These are phyloP conservation scores for Bryopsis sp. DNA, from an alignment of 139 green algal genomes.

Conservation along the genomic window DNA sequence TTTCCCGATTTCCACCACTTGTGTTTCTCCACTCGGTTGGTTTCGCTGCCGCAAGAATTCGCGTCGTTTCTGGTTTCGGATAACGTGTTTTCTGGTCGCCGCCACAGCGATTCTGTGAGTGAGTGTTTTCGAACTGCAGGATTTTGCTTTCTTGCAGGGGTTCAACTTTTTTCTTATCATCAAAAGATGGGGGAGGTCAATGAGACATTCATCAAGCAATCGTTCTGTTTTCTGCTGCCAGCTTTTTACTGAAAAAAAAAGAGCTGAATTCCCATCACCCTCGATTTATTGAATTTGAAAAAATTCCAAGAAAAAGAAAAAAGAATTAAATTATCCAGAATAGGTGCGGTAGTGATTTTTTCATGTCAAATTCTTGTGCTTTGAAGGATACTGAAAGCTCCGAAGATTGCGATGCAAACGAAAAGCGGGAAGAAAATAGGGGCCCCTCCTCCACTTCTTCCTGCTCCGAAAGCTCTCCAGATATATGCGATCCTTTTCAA, in stretches of 20 bases:
- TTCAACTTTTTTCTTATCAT: too few relatives aligned
- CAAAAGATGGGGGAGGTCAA: background rate
- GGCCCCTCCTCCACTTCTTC: background rate
- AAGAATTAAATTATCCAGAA: too few relatives aligned
- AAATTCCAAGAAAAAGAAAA: too few relatives aligned
- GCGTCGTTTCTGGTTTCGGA: constrained; percentile 53
- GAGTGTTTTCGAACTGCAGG: background rate
- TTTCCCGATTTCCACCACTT: constrained; percentile 29
- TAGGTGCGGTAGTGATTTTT: too few relatives aligned
- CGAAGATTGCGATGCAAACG: constrained; percentile 21
- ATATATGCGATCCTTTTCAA: constrained; percentile 13
- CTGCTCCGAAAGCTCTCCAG: constrained; percentile 7
- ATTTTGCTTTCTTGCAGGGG: too few relatives aligned
- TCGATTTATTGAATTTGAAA: too few relatives aligned
- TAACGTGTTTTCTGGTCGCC: constrained; percentile 39
- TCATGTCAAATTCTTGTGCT: constrained; percentile 10
- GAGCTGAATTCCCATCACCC: too few relatives aligned
- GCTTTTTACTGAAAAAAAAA: too few relatives aligned
- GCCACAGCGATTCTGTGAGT: constrained; percentile 33
- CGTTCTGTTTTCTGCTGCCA: background rate
- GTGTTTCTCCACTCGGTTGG: constrained; percentile 25
- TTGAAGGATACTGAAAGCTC: constrained; percentile 27
- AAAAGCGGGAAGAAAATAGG: too few relatives aligned
- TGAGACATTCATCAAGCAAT: background rate
- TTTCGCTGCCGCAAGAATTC: constrained; percentile 42